Evolutionary conservation across 768 basidiomycete genomes (phyloP), one percentile per base, ranked within the genome.

Genomic region (Thelephora ganbajun): DNA sequence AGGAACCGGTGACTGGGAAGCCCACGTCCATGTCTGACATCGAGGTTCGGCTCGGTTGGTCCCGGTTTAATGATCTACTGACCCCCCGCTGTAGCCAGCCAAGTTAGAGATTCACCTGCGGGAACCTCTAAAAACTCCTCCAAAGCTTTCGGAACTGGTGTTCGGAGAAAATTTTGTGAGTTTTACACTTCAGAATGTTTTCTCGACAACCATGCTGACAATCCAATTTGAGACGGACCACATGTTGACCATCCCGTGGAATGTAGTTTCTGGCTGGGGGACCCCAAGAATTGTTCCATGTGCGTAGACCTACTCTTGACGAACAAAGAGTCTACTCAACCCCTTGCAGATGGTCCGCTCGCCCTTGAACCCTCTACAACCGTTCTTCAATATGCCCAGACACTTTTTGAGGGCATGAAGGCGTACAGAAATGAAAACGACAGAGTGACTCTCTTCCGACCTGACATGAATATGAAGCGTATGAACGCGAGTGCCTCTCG

Each of bases 391-490:
- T 97, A 98, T 66, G 91, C 91, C 0, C 89, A 91, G 56, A 76
- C 83, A 42, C 70, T 83, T 42, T 94, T 98, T 59, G 93, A 98
- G 62, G 89, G 93, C 14, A 78, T 96, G 77, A 97, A 97, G 62
- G 93, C 93, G 1, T 97, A 94, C 67, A 72, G 80, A 43, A 77
- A 81, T 53, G 63, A 74, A 34, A 65, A 74, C 43, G 91, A 83
- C 33, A 78, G 73, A 22, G 77, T 92, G 18, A 77, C 83, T 14
- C 66, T 97, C 54, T 97, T 97, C 73, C 71, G 93, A 41, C 94
- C 93, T 2, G 89, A 96, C 65, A 88, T 89, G 87, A 96, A 97
- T 67, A 94, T 97, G 91, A 80, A 80, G 58, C 80, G 93, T 22
- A 92, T 98, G 91, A 90, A 89, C 66, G 74, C 54, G 42, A 88